phyloP scores from a whole-genome alignment of 441 rosid genomes.

The Heliophila coronopifolia region DNA sequence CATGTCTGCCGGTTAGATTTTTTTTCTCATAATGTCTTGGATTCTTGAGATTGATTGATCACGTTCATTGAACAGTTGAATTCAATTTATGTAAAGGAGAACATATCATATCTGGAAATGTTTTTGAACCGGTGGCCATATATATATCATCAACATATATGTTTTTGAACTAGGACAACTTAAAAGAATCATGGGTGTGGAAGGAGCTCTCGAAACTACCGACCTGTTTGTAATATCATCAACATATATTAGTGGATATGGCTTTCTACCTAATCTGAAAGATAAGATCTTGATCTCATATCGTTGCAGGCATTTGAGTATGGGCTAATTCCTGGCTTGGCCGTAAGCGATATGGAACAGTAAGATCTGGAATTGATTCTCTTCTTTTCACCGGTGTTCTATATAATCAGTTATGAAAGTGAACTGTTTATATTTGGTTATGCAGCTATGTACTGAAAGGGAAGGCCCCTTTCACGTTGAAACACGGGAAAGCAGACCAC shows the following conservation, averaged over 20 bases:
- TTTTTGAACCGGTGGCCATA: too few relatives aligned
- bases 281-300: conserved; percentile 13
- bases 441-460: conserved; percentile 78
- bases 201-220: conserved; percentile 83
- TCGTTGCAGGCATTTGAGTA: conserved; percentile 71
- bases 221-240: conserved; percentile 60
- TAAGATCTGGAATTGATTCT: conserved; percentile 34
- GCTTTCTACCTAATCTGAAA: background rate
- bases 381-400: background rate
- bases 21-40: too few relatives aligned
- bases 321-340: conserved; percentile 85
- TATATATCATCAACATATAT: too few relatives aligned
- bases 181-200: conserved; percentile 88
- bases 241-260: background rate
- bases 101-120: too few relatives aligned
- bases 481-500: conserved; percentile 89
- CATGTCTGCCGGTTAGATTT: too few relatives aligned
- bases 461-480: conserved; percentile 63
- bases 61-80: too few relatives aligned
- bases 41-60: too few relatives aligned
- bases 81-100: too few relatives aligned
- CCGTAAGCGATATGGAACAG: conserved; percentile 76
- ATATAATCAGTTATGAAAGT: background rate
- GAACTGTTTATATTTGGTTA: conserved; percentile 15
- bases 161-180: too few relatives aligned